These are phyloP conservation scores for Tuber calosporum DNA, from an alignment of 495 filamentous ascomycete species.

Conservation along the genomic window DNA sequence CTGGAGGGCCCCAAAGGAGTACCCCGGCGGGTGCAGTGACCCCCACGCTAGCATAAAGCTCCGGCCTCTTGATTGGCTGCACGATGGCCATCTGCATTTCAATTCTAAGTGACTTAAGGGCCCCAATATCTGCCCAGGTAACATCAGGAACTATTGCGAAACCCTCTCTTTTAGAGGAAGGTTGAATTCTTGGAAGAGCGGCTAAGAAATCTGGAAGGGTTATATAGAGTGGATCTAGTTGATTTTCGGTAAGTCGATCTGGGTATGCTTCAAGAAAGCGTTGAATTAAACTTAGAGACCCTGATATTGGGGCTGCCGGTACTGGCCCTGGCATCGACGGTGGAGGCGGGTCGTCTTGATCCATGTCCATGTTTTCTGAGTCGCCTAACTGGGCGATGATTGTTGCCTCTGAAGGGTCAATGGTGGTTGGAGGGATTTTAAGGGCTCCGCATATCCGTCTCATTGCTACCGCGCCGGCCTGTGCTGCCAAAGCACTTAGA, in stretches of 20 bases:
- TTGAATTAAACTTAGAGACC: constrained; percentile 35
- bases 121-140: constrained; percentile 89
- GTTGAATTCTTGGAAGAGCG: constrained; percentile 79
- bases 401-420: not conserved
- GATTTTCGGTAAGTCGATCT: constrained; percentile 28
- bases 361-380: constrained; percentile 27
- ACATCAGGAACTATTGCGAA: constrained; percentile 97
- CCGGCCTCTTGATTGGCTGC: constrained; percentile 80
- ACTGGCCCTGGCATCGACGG: not conserved
- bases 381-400: not conserved
- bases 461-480: constrained; percentile 60
- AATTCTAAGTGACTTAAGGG: constrained; percentile 68
- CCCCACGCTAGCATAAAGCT: constrained; percentile 70
- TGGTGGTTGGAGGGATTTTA: constrained; percentile 22
- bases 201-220: constrained; percentile 57
- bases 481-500: constrained; percentile 71
- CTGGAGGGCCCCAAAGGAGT: constrained; percentile 92
- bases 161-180: constrained; percentile 88
- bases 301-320: not conserved
- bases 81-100: constrained; percentile 83
- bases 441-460: constrained; percentile 52
- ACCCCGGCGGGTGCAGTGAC: constrained; percentile 85
- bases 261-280: constrained; percentile 47
- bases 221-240: constrained; percentile 37
- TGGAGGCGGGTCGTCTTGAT: constrained; percentile 9